These are phyloP conservation scores for Mycena rosella DNA, from an alignment of 768 basidiomycete species.

Conservation along the genomic window DNA sequence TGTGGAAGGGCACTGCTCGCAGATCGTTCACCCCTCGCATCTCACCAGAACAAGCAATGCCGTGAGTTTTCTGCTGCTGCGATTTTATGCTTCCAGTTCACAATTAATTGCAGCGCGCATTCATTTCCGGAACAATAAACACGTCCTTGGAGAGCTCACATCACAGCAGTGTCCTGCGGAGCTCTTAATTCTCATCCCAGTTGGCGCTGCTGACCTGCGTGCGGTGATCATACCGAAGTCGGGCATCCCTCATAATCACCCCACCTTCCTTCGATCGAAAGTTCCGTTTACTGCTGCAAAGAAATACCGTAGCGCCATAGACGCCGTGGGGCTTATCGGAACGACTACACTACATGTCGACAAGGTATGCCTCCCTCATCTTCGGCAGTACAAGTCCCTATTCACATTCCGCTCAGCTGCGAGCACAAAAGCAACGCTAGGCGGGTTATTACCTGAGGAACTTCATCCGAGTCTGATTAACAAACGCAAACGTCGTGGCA, in stretches of 20 bases:
- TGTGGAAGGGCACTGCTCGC: neutral
- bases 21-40: neutral
- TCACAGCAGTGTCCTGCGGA: neutral
- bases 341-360: conserved; percentile 5
- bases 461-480: neutral
- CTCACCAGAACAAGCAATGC: neutral
- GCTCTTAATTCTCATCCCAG: conserved; percentile 4
- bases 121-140: neutral
- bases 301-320: neutral
- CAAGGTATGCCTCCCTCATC: neutral
- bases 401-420: neutral
- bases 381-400: too few relatives aligned
- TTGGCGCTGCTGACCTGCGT: neutral
- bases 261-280: neutral
- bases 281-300: neutral
- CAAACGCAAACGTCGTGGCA: neutral
- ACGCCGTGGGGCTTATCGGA: neutral
- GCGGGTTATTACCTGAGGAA: neutral
- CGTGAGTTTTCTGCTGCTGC: neutral
- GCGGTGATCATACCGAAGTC: neutral
- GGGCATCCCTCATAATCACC: neutral
- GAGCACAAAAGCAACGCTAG: neutral
- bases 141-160: neutral
- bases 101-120: conserved; percentile 5
- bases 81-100: neutral